phyloP scores from a whole-genome alignment of 140 eudicot genomes.

The Flaveria floridana region DNA sequence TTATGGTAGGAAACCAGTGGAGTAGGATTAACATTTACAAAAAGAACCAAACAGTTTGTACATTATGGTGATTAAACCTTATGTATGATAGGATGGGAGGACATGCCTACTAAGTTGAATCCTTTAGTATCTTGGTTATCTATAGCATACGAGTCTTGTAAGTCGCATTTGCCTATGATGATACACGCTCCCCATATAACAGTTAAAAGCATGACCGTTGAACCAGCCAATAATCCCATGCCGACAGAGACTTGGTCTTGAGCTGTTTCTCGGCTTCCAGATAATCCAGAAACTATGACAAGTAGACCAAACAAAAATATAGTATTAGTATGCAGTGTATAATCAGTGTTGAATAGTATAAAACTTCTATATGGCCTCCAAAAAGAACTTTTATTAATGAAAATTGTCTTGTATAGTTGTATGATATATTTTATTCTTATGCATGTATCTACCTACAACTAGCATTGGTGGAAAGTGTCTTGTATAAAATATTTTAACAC shows the following conservation, averaged over 20 bases:
- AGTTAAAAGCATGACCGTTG: conserved; percentile 88
- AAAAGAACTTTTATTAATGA: neutral
- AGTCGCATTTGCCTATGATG: conserved; percentile 76
- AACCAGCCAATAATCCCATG: conserved; percentile 89
- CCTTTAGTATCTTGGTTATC: conserved; percentile 65
- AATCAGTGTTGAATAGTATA: neutral
- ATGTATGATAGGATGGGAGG: too few relatives aligned
- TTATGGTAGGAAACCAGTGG: too few relatives aligned
- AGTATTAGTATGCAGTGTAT: neutral
- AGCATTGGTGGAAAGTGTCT: neutral
- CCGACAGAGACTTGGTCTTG: conserved; percentile 94
- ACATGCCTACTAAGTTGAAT: conserved; percentile 56
- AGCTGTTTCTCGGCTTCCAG: conserved; percentile 73
- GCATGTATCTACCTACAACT: neutral
- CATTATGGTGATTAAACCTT: neutral
- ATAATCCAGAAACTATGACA: conserved; percentile 77
- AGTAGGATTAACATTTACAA: neutral
- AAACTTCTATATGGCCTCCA: neutral
- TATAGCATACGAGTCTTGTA: conserved; percentile 47
- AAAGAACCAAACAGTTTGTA: neutral
- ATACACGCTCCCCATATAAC: conserved; percentile 83
- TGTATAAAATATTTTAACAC: neutral
- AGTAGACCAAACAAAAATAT: conserved; percentile 26
- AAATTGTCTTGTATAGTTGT: too few relatives aligned
- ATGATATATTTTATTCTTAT: neutral